Conservation (phyloP, 2,329 filamentous ascomycete species). For the Volutella citrinella region DNA sequence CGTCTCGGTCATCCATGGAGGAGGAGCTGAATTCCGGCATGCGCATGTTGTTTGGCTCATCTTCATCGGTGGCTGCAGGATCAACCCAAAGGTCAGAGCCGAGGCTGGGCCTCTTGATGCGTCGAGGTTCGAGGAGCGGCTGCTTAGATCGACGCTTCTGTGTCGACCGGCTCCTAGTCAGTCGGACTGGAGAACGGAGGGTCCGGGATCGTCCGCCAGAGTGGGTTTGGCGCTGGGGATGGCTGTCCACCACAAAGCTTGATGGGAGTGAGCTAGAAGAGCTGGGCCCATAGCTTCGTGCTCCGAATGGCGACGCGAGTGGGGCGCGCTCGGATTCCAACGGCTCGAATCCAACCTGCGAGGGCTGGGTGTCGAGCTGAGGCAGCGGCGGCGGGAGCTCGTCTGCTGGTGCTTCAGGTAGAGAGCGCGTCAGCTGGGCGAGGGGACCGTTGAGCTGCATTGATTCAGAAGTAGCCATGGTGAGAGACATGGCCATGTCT, state of each 20-base stretch:
- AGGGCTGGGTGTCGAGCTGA: slow-evolving; percentile 5
- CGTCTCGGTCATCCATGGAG: slow-evolving; percentile 30
- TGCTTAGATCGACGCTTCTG: slow-evolving; percentile 55
- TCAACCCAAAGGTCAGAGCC: slow-evolving; percentile 53
- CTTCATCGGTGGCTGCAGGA: slow-evolving; percentile 29
- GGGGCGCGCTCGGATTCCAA: slow-evolving; percentile 30
- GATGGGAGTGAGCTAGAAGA: slow-evolving; percentile 49
- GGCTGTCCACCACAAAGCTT: slow-evolving; percentile 29
- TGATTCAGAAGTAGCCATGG: slow-evolving; percentile 59
- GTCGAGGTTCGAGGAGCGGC: slow-evolving; percentile 43
- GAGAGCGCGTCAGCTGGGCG: slow-evolving; percentile 54
- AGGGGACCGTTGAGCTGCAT: slow-evolving; percentile 63
- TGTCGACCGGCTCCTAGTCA: slow-evolving; percentile 49
- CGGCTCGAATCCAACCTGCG: slow-evolving; percentile 14
- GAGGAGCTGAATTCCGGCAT: slow-evolving; percentile 34
- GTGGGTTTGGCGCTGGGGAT: slow-evolving; percentile 41
- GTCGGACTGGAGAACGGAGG: slow-evolving; percentile 52
- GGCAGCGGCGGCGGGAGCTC: slow-evolving; percentile 19
- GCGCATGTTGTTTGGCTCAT: slow-evolving; percentile 17
- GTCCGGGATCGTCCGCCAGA: slow-evolving; percentile 48
- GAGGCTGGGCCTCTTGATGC: slow-evolving; percentile 51
- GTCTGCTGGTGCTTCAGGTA: slow-evolving; percentile 17
- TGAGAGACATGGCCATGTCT: slow-evolving; percentile 62
- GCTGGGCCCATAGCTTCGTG: slow-evolving; percentile 61
- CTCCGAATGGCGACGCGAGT: slow-evolving; percentile 54